Conservation (phyloP, 169 alveolate species). For the Plasmodium blacklocki region DNA sequence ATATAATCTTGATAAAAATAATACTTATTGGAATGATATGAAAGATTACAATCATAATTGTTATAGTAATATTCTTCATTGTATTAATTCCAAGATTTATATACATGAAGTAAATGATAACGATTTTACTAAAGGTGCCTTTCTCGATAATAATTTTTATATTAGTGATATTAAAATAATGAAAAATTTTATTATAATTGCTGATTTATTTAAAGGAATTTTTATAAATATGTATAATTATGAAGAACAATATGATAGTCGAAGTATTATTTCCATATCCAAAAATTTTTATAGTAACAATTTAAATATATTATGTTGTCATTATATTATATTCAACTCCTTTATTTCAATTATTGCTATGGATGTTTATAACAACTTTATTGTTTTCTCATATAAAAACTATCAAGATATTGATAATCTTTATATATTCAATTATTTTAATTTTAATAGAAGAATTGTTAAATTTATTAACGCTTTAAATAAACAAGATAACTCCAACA, state of each 20-base stretch:
- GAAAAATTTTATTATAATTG: constrained; percentile 36
- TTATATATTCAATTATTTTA: constrained; percentile 29
- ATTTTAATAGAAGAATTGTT: constrained; percentile 52
- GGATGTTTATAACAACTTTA: constrained; percentile 50
- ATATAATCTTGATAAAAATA: not conserved
- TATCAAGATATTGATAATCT: constrained; percentile 34
- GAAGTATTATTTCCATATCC: constrained; percentile 66
- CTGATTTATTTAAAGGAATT: constrained; percentile 56
- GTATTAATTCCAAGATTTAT: constrained; percentile 31
- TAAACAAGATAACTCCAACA: constrained; percentile 23
- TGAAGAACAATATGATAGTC: constrained; percentile 62
- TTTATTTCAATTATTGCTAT: constrained; percentile 47
- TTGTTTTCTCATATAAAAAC: constrained; percentile 16
- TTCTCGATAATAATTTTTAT: constrained; percentile 51
- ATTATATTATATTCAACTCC: constrained; percentile 20
- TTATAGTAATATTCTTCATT: constrained; percentile 31
- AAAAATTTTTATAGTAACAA: constrained; percentile 23
- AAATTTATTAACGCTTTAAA: constrained; percentile 47
- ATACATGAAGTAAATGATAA: constrained; percentile 51
- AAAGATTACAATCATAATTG: not conserved
- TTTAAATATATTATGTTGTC: constrained; percentile 56
- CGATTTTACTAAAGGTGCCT: constrained; percentile 69
- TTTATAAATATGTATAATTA: constrained; percentile 60
- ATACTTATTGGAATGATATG: not conserved
- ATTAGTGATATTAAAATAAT: constrained; percentile 50